A percentile compares a stretch with the other conserved stretches of the same genome.
Evolutionary conservation across 1,284 basidiomycete species (phyloP).

Genomic region (Rhodotorula sp.): DNA sequence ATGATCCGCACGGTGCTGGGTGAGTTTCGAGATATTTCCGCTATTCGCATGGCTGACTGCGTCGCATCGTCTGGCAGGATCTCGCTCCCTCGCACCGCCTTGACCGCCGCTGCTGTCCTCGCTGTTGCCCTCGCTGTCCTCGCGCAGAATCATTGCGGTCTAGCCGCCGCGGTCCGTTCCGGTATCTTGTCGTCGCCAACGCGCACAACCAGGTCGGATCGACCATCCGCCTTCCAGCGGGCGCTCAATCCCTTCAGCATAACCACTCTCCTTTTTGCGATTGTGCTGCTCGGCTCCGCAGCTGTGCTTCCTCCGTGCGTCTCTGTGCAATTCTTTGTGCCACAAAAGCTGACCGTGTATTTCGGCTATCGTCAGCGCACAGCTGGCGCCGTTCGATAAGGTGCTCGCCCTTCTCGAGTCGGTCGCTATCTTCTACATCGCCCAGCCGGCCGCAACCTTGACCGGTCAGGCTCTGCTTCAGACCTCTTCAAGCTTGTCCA

Average conservation of each 20-base stretch:
- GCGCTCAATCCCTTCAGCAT: slow-evolving; percentile 53
- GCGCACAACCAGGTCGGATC: slow-evolving; percentile 43
- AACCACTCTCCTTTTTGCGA: slow-evolving; percentile 48
- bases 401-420: slow-evolving; percentile 70
- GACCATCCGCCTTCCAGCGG: slow-evolving; percentile 19
- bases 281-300: slow-evolving; percentile 16
- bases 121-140: slow-evolving; percentile 20
- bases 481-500: slow-evolving; percentile 56
- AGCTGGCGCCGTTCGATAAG: slow-evolving; percentile 61
- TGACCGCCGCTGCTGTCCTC: slow-evolving; percentile 56
- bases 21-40: slow-evolving; percentile 38
- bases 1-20: neutral
- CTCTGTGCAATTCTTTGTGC: neutral
- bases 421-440: slow-evolving; percentile 70
- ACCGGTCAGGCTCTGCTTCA: slow-evolving; percentile 81
- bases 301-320: slow-evolving; percentile 1
- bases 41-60: neutral
- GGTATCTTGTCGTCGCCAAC: slow-evolving; percentile 10
- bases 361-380: slow-evolving; percentile 38
- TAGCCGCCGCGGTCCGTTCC: slow-evolving; percentile 3
- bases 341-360: too few species aligned
- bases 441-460: slow-evolving; percentile 72
- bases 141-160: slow-evolving; percentile 12
- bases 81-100: slow-evolving; percentile 64
- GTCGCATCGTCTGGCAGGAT: slow-evolving; percentile 38